Base-by-base conservation (phyloP, 805 yeast species). In the Clavispora vitiphila region DNA sequence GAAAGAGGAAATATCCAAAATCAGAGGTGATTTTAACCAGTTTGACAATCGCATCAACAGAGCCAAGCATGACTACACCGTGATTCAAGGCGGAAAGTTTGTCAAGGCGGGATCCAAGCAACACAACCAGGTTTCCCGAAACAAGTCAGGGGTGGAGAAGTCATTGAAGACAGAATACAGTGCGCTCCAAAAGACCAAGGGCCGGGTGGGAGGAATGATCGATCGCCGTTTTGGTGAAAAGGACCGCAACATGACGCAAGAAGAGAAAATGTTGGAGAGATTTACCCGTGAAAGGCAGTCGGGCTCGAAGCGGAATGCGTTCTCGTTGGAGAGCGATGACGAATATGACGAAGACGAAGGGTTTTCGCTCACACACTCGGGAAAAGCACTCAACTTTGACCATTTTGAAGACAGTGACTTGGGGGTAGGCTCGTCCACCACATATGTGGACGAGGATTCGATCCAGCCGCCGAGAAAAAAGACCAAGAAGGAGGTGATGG, bases 221-320 rank as follows among this genome's bases (percentile, higher is more conserved):
- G 99, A 93, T 69, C 76, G 89, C 51, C 79, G 96, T 65, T 91
- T 93, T 62, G 99, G 99, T 60, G 99, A 93, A 58, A 76, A 77
- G 49, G 83, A 87, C 61, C 51, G 54, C 37, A 62, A 70, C 37
- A 56, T 93, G 70, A 77, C 83, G n/a, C 81, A 81, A 10, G 98
- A 93, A 62, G 96, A 93, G 52, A 87, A 85, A 62, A 89, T 89
- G 96, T 76, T 93, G 65, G 96, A 85, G 58, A 81, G 99, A 68
- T 93, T 88, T 69, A 86, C 96, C 4, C 79, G 83, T 42, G 98
- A 91, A 67, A 76, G 86, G 58, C 95, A 88, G 60, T 55, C 74
- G 14, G 75, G 76, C 44, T 67, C 78, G n/a, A 67, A 75, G 18
- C 67, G 72, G 32, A 77, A 80, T 23, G 60, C 56, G 16, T 69